Base-by-base conservation (phyloP, 2,329 filamentous ascomycete species). In the Pseudogymnoascus destructans region DNA sequence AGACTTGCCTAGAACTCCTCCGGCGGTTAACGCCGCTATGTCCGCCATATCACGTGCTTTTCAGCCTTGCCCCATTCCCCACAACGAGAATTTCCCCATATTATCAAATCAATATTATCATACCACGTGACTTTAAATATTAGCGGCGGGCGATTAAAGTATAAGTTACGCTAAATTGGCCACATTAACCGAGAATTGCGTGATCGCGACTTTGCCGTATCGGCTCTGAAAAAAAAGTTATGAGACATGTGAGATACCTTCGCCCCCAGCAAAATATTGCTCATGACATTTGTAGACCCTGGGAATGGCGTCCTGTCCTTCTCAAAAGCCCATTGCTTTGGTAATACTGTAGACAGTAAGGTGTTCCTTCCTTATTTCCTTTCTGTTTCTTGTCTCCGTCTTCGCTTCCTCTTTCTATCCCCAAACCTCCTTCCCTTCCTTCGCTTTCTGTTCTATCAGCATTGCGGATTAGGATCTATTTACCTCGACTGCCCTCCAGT, bases 351-450 rank as follows among this genome's bases (percentile, higher is more conserved):
- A 52, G 46, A 52, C 46, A 52, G 55, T 57, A 59, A 36, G n/a
- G 30, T 32, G 23, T 40, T 35, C 30, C 30, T 57, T 27, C 32
- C 46, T 40, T 36, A 52, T 58, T 62, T 61, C 57, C 59, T 62
- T 58, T 59, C 57, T 63, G 63, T 59, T 61, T 63, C 62, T 63
- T 42, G 35, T 42, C 61, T 60, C 57, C 38, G 30, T 57, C 60
- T 58, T 63, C 35, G 35, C 25, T 36, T 25, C 38, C 40, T 57
- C 52, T 59, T 52, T 57, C 35, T 58, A 30, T 27, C 33, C 8
- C 30, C 9, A 30, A 61, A 32, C 8, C 57, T 59, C 32, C 8
- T 9, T 52, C 46, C 46, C 23, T 52, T 30, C 46, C 46, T 52
- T 46, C 27, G 46, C 23, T 6, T 15, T 52, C 46, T 52, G 46